Base-by-base conservation (phyloP, 2,329 filamentous ascomycete species). In the Alternaria sp. region DNA sequence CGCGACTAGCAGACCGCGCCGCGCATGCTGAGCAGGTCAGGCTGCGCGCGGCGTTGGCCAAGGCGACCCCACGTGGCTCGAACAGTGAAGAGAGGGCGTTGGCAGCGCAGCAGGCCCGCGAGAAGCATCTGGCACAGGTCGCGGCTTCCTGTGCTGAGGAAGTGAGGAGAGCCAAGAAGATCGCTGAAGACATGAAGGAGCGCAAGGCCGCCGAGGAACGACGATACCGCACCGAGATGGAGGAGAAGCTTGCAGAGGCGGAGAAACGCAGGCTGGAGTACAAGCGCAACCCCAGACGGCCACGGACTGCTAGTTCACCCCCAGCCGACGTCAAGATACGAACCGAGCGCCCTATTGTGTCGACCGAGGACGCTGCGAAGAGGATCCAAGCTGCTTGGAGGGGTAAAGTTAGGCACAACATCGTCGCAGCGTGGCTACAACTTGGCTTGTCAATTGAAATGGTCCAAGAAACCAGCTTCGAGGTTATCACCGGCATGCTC, bases 11-110 rank as follows among this genome's bases (percentile, higher is more conserved):
- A 58, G 92, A 94, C 78, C 85, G 92, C 59, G 92, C 92, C 26
- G 91, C 91, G 8, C 92, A 96, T 79, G 92, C 91, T 21, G 92
- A 96, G 79, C 93, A 94, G 77, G 92, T 96, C 15, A 89, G 92
- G 55, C 81, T 93, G 64, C 87, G 91, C 36, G 92, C 92, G 46
- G 91, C 91, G 10, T 79, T 91, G 61, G 91, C 89, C 63, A 93
- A 93, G 80, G 89, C 91, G 3, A 85, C 88, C 7, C 87, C 89
- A 19, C 88, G 90, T 68, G 87, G 83, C 30, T 88, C 87, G 3
- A 85, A 89, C 58, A 91, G 89, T 47, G 92, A 95, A 77, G 91
- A 94, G 79, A 86, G 90, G 54, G 91, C 92, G 4, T 81, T 93
- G 62, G 92, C 92, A 6, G 92, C 92, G 6, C 89, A 93, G 66